Percentiles rank a stretch among this genome's conserved stretches.
These are phyloP conservation scores for Golubevia sp. DNA, from an alignment of 1,284 basidiomycete species.

Conservation along the genomic window DNA sequence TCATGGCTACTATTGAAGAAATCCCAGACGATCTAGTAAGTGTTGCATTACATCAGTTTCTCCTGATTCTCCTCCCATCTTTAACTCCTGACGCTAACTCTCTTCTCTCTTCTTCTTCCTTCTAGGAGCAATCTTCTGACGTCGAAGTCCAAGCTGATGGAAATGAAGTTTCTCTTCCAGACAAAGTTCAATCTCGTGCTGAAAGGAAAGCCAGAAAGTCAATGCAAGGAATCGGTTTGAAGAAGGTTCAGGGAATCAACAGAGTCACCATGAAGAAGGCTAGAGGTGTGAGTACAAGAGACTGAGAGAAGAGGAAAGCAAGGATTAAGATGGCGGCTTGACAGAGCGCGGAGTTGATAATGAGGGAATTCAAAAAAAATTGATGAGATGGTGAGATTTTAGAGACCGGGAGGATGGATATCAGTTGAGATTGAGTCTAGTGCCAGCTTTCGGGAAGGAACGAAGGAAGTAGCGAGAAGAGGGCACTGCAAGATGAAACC, in stretches of 20 bases:
- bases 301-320: too few species aligned
- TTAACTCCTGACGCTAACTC: background rate
- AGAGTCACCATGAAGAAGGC: conserved; percentile 91
- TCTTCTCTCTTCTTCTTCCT: background rate
- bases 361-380: too few species aligned
- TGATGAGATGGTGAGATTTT: too few species aligned
- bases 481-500: too few species aligned
- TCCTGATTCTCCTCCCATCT: background rate
- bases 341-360: too few species aligned
- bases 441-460: too few species aligned
- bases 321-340: too few species aligned
- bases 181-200: conserved; percentile 78
- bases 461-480: too few species aligned
- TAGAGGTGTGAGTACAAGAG: conserved; percentile 76
- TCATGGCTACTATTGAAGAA: conserved; percentile 76
- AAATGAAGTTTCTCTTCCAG: conserved; percentile 77
- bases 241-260: conserved; percentile 88
- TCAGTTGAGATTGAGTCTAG: too few species aligned
- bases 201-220: conserved; percentile 60
- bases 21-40: conserved; percentile 69
- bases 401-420: too few species aligned
- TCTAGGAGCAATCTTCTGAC: conserved; percentile 74
- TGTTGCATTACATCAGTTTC: conserved; percentile 66
- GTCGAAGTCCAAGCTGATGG: conserved; percentile 66
- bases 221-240: conserved; percentile 63